Conservation (phyloP, 2,329 filamentous ascomycete genomes). For the Colletotrichum sp. region DNA sequence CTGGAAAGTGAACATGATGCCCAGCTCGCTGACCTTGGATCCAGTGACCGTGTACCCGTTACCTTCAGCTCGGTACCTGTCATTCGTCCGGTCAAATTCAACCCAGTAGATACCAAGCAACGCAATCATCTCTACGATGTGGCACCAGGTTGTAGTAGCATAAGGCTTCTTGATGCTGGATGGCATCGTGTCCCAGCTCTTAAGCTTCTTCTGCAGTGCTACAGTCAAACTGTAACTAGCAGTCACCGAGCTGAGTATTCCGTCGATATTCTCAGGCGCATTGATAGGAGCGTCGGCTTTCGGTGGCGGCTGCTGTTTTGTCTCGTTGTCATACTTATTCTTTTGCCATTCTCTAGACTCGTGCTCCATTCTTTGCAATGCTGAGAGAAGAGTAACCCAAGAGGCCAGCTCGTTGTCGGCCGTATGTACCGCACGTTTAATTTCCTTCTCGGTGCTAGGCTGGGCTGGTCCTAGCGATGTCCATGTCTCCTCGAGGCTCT, state of each 20-base stretch:
- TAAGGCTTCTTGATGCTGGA: slow-evolving; percentile 51
- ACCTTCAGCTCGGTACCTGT: slow-evolving; percentile 60
- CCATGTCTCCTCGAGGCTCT: slow-evolving; percentile 37
- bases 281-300: not conserved
- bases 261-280: too few species aligned
- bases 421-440: slow-evolving; percentile 45
- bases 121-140: slow-evolving; percentile 59
- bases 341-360: slow-evolving; percentile 53
- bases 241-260: too few species aligned
- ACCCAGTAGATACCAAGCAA: slow-evolving; percentile 64
- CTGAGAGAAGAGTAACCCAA: slow-evolving; percentile 56
- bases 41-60: slow-evolving; percentile 59
- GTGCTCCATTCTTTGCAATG: slow-evolving; percentile 54
- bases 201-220: slow-evolving; percentile 32
- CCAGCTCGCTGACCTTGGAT: slow-evolving; percentile 51
- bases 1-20: slow-evolving; percentile 60
- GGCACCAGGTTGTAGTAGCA: slow-evolving; percentile 60
- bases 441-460: too few species aligned
- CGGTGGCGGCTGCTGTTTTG: not conserved
- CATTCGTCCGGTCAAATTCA: slow-evolving; percentile 56
- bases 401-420: slow-evolving; percentile 62
- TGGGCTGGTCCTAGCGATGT: too few species aligned
- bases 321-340: slow-evolving; percentile 29
- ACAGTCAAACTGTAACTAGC: too few species aligned
- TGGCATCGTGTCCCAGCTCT: slow-evolving; percentile 60